These are phyloP conservation scores for Hansenula anomala DNA, from an alignment of 1,139 yeast species.

Conservation along the genomic window DNA sequence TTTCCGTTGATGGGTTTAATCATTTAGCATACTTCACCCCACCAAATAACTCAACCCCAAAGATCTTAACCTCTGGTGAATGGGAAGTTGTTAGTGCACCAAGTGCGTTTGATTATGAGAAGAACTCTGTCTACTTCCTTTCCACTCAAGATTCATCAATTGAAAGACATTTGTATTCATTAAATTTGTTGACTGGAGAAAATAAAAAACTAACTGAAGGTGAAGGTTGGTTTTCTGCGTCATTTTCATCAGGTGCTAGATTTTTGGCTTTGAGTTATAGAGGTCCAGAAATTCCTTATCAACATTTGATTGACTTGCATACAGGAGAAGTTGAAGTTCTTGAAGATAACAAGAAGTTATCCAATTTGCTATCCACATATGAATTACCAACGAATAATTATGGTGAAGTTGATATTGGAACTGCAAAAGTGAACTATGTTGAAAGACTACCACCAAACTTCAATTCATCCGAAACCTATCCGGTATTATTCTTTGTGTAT, in stretches of 20 bases:
- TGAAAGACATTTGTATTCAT: slow-evolving; percentile 59
- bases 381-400: slow-evolving; percentile 43
- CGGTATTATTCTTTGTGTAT: slow-evolving; percentile 67
- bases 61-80: slow-evolving; percentile 50
- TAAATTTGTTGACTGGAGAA: slow-evolving; percentile 36
- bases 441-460: slow-evolving; percentile 66
- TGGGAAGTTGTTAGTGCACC: slow-evolving; percentile 74
- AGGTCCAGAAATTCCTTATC: slow-evolving; percentile 69
- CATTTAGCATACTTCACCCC: slow-evolving; percentile 71
- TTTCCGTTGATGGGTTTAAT: slow-evolving; percentile 58
- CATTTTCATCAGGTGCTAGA: slow-evolving; percentile 66
- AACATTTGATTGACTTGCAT: slow-evolving; percentile 52
- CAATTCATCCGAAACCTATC: slow-evolving; percentile 47
- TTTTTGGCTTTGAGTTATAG: slow-evolving; percentile 52
- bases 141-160: slow-evolving; percentile 57
- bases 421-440: slow-evolving; percentile 45
- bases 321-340: slow-evolving; percentile 26
- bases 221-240: slow-evolving; percentile 65
- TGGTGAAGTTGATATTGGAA: slow-evolving; percentile 45
- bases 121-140: slow-evolving; percentile 59
- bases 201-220: slow-evolving; percentile 46
- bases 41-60: slow-evolving; percentile 43
- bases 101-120: slow-evolving; percentile 50
- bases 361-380: slow-evolving; percentile 34
- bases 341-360: slow-evolving; percentile 45